Percentiles rank a stretch among this genome's conserved stretches.
Conservation (phyloP, 345 rosid species). For the Psidium friedrichsthalianum region DNA sequence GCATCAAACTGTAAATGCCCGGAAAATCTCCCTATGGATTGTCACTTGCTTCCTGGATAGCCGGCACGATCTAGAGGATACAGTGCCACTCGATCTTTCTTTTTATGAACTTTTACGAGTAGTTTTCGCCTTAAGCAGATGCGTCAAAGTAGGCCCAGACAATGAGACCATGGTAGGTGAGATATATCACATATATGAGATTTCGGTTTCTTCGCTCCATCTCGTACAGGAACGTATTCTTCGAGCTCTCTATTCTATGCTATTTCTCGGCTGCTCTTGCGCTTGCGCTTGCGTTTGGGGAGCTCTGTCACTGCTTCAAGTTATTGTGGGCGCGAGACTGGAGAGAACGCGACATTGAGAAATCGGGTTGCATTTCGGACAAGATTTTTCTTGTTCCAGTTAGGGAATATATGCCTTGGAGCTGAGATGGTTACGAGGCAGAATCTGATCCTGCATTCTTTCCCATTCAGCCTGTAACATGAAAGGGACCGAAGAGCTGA, state of each 20-base stretch:
- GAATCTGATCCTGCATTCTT: not conserved
- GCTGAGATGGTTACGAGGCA: not conserved
- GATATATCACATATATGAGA: not conserved
- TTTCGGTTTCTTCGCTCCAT: not conserved
- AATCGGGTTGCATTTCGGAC: not conserved
- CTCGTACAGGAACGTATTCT: not conserved
- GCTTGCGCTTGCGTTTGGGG: not conserved
- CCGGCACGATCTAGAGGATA: not conserved
- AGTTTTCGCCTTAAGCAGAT: not conserved
- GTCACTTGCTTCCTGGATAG: not conserved
- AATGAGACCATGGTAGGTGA: not conserved
- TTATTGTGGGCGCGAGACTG: not conserved
- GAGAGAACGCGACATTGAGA: not conserved
- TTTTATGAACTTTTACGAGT: not conserved
- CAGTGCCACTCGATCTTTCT: not conserved
- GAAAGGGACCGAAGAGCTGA: not conserved
- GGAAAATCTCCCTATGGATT: not conserved
- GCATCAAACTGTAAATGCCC: not conserved
- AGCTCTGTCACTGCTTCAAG: not conserved
- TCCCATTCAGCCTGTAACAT: not conserved
- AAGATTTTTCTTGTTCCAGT: not conserved
- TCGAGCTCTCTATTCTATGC: not conserved
- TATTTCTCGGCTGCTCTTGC: not conserved
- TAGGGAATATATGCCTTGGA: not conserved
- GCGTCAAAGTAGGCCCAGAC: not conserved